Percentiles rank a stretch among this genome's conserved stretches.
phyloP scores from a whole-genome alignment of 202 grass and related monocot genomes.

The Zoysia matrella region DNA sequence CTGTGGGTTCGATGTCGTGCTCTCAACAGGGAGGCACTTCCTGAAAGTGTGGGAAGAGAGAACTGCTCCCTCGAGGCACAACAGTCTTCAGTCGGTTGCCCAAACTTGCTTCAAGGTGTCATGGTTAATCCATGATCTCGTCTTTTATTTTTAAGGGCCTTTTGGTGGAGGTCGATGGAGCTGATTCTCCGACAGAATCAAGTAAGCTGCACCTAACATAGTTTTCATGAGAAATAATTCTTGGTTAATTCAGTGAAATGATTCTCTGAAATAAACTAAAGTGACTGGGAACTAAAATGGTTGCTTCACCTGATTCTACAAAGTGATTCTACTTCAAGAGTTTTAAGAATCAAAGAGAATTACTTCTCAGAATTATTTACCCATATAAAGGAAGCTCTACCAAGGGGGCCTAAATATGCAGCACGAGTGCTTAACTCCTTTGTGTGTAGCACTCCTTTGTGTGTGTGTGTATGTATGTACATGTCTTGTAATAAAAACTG shows the following conservation, averaged over 20 bases:
- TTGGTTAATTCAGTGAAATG: too few relatives aligned
- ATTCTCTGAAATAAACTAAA: too few relatives aligned
- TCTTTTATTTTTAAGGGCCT: constrained; percentile 46
- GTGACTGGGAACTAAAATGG: too few relatives aligned
- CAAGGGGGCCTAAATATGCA: constrained; percentile 2
- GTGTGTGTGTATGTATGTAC: not conserved
- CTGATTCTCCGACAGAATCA: too few relatives aligned
- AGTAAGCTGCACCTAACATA: too few relatives aligned
- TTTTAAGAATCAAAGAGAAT: too few relatives aligned
- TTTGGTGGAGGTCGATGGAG: too few relatives aligned
- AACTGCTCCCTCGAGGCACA: constrained; percentile 75
- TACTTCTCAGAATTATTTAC: too few relatives aligned
- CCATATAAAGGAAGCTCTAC: too few relatives aligned
- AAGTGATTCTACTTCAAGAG: too few relatives aligned
- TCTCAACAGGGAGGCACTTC: constrained; percentile 37
- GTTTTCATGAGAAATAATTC: too few relatives aligned
- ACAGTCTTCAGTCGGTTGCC: constrained; percentile 49
- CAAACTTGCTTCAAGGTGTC: constrained; percentile 39
- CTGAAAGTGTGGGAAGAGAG: constrained; percentile 59
- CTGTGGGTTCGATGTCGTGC: constrained; percentile 63
- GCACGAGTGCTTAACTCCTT: constrained; percentile 36
- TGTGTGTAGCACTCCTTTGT: not conserved
- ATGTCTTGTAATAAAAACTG: constrained; percentile 8
- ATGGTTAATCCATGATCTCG: not conserved
- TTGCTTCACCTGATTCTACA: too few relatives aligned